A percentile compares a stretch with the other conserved stretches of the same genome.
Conservation (phyloP, 1,284 basidiomycete species). For the Sporisorium graminicola region DNA sequence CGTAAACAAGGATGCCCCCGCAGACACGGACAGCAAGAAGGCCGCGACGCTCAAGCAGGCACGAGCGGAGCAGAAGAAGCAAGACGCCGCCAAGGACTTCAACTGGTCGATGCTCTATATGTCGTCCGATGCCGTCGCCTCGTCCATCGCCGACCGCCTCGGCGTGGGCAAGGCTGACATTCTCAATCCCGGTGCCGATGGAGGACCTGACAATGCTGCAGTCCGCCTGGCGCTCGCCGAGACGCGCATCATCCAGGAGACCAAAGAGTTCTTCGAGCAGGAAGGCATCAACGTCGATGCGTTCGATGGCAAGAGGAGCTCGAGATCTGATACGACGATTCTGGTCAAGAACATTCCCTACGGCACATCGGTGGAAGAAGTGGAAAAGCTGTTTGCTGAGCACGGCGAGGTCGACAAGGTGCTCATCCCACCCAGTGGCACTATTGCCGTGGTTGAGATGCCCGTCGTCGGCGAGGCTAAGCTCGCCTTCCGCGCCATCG, state of each 20-base stretch:
- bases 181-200: conserved; percentile 73
- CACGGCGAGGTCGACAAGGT: conserved; percentile 83
- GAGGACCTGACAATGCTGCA: conserved; percentile 72
- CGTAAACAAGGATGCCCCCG: conserved; percentile 74
- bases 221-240: conserved; percentile 96
- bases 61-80: conserved; percentile 77
- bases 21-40: conserved; percentile 30
- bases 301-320: conserved; percentile 57
- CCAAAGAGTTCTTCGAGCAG: conserved; percentile 81
- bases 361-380: conserved; percentile 81
- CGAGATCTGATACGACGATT: conserved; percentile 78
- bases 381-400: conserved; percentile 82
- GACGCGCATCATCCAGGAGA: conserved; percentile 94
- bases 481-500: conserved; percentile 80
- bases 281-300: conserved; percentile 73
- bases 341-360: conserved; percentile 98
- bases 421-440: conserved; percentile 90
- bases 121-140: conserved; percentile 92
- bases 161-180: conserved; percentile 87
- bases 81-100: conserved; percentile 83
- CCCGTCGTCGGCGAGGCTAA: conserved; percentile 72
- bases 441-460: conserved; percentile 93
- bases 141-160: conserved; percentile 84
- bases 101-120: conserved; percentile 98
- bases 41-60: conserved; percentile 73